Evolutionary conservation across 768 basidiomycete genomes (phyloP), one percentile per base, ranked within the genome.

Genomic region (Phylloporus scabripes): DNA sequence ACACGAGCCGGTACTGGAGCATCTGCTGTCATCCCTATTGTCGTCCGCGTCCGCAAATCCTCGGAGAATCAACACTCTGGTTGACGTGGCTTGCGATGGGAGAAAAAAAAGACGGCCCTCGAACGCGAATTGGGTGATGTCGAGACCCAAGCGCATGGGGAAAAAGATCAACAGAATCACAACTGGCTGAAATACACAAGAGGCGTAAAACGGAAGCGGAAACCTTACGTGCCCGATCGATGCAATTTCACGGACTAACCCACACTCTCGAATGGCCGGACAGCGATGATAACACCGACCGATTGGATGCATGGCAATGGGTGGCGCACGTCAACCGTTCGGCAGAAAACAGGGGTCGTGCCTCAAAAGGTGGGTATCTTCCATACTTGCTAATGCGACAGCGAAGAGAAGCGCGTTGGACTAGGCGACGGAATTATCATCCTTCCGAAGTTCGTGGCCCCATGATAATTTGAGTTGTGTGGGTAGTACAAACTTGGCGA

Each of bases 291-390:
- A 15, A 28, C 39, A 24, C 39, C 10, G 24, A 28, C 41, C 24
- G 24, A 40, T 40, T n/a, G 39, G 23, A 40, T 40, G 24, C 14
- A 26, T 24, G 23, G 7, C 21, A 18, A 21, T 87, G 85, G 17
- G 88, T 65, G 37, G 20, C 37, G 37, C 28, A 10, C 11, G 28
- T 10, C 28, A 29, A 29, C 28, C 4, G 39, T 40, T n/a, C 39
- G 12, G 21, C 14, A 39, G 21, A 21, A 10, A 20, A 7, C 23
- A 20, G 20, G 36, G 36, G 18, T 9, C 36, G 17, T 18, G 18
- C 36, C 36, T 34, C 32, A 33, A 23, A n/a, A 23, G 21, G 21
- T 23, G 2, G 21, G 2, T 23, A 23, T 23, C 21, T 23, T 23
- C 21, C 5, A 23, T 23, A 23, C 21, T 23, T 23, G n/a, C n/a